phyloP scores from a whole-genome alignment of 2,329 filamentous ascomycete genomes.

The Alternaria consortialis region DNA sequence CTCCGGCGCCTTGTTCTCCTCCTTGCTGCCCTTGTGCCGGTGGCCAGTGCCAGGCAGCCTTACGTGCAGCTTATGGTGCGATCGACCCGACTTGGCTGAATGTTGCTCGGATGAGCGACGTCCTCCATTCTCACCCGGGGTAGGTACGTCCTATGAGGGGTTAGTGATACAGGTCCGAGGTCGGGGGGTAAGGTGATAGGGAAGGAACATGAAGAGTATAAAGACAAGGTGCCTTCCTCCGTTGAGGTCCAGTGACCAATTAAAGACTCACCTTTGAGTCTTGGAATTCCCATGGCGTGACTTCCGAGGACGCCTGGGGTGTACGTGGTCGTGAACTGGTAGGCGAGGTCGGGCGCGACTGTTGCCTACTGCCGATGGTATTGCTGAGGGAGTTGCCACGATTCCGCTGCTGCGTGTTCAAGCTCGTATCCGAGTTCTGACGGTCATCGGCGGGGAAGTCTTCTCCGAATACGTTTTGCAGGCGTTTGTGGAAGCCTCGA shows the following conservation, averaged over 20 bases:
- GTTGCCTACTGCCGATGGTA: constrained; percentile 59
- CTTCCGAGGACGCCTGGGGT: constrained; percentile 88
- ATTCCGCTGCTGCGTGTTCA: constrained; percentile 67
- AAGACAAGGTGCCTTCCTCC: constrained; percentile 2
- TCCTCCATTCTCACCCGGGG: constrained; percentile 46
- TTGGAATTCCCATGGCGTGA: constrained; percentile 97
- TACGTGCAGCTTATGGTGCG: constrained; percentile 60
- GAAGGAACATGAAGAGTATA: not conserved
- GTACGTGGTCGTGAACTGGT: constrained; percentile 80
- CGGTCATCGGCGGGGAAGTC: constrained; percentile 74
- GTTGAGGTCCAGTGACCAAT: not conserved
- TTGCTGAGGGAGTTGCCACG: constrained; percentile 85
- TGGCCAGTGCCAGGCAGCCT: constrained; percentile 71
- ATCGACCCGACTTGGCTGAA: constrained; percentile 62
- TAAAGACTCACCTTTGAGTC: constrained; percentile 72
- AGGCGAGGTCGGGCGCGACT: constrained; percentile 71
- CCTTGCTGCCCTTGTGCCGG: constrained; percentile 72
- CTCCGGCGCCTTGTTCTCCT: constrained; percentile 57
- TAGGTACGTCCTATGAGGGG: constrained; percentile 33
- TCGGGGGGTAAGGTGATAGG: not conserved
- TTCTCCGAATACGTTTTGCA: constrained; percentile 92
- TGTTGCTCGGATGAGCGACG: constrained; percentile 48
- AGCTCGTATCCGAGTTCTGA: constrained; percentile 76
- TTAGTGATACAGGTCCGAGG: constrained; percentile 24
- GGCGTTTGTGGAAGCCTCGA: constrained; percentile 75